phyloP scores from a whole-genome alignment of 768 basidiomycete species.

The Brasilioporus rufonigricans region DNA sequence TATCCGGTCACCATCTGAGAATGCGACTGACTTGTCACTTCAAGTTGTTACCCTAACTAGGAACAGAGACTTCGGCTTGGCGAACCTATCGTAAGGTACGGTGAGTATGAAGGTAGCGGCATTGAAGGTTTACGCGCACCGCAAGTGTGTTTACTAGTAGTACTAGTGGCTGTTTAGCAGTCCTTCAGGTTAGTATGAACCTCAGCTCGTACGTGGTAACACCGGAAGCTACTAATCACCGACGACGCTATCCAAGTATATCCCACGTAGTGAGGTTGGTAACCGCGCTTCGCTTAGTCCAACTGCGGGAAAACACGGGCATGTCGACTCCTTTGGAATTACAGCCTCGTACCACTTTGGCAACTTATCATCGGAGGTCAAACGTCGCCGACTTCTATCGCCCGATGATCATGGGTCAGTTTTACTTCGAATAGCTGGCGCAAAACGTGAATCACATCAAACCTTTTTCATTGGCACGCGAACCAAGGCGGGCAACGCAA shows the following conservation, averaged over 20 bases:
- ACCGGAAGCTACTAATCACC: conserved; percentile 21
- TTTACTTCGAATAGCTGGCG: background rate
- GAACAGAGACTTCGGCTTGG: background rate
- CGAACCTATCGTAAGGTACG: background rate
- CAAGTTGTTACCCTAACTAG: too few relatives aligned
- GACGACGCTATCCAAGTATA: conserved; percentile 10
- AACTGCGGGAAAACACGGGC: background rate
- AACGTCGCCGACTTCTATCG: conserved; percentile 24
- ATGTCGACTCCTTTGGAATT: background rate
- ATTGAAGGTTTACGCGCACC: background rate
- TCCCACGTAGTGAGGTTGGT: background rate
- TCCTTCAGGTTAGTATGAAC: background rate
- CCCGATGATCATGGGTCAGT: conserved; percentile 1
- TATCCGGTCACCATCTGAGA: background rate
- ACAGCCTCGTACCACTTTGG: background rate
- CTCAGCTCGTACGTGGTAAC: conserved; percentile 11
- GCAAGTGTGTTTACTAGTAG: too few relatives aligned
- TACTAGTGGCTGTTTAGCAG: background rate
- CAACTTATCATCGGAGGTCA: conserved; percentile 19
- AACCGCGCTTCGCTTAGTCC: conserved; percentile 5
- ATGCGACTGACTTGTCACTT: conserved; percentile 10
- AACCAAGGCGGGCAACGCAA: background rate
- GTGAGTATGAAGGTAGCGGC: background rate
- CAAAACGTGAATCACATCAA: background rate
- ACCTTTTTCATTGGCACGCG: background rate